Conservation (phyloP, 169 alveolate genomes). For the Fabrea salina region DNA sequence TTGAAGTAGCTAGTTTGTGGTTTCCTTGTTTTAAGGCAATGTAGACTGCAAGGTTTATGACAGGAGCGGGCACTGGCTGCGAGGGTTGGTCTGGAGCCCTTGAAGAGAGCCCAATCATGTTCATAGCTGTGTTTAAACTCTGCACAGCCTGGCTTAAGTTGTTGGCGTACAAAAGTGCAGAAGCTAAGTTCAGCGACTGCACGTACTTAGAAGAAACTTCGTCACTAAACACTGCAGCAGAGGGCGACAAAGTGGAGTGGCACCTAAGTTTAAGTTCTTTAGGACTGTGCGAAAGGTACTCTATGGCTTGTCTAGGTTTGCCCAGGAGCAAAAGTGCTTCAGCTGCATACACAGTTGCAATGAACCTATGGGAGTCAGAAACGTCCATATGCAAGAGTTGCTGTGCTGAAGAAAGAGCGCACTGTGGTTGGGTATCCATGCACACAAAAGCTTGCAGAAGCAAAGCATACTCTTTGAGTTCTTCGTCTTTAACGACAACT, state of each 20-base stretch:
- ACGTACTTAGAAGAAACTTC: neutral
- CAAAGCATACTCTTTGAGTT: neutral
- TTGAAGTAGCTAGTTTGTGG: constrained; percentile 14
- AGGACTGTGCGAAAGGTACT: constrained; percentile 6
- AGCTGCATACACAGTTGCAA: constrained; percentile 28
- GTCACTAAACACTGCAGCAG: constrained; percentile 28
- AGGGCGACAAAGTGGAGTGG: constrained; percentile 21
- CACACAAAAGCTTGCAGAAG: neutral
- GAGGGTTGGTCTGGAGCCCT: neutral
- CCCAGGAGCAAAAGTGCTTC: constrained; percentile 31
- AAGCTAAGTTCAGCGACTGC: neutral
- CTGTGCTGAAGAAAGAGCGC: constrained; percentile 15
- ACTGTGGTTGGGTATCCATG: constrained; percentile 14
- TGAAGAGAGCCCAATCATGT: neutral
- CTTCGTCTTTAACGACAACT: neutral
- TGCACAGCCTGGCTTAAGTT: constrained; percentile 1
- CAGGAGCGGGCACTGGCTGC: constrained; percentile 30
- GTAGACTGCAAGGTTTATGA: constrained; percentile 6
- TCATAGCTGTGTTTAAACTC: neutral
- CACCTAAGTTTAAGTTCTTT: constrained; percentile 32
- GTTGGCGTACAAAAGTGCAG: neutral
- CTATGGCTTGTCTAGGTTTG: constrained; percentile 30
- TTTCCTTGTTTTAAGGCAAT: constrained; percentile 28
- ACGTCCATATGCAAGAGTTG: constrained; percentile 17
- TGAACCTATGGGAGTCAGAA: constrained; percentile 4